Evolutionary conservation across 2,329 filamentous ascomycete genomes (phyloP).

Genomic region (Westerdykella ornata): DNA sequence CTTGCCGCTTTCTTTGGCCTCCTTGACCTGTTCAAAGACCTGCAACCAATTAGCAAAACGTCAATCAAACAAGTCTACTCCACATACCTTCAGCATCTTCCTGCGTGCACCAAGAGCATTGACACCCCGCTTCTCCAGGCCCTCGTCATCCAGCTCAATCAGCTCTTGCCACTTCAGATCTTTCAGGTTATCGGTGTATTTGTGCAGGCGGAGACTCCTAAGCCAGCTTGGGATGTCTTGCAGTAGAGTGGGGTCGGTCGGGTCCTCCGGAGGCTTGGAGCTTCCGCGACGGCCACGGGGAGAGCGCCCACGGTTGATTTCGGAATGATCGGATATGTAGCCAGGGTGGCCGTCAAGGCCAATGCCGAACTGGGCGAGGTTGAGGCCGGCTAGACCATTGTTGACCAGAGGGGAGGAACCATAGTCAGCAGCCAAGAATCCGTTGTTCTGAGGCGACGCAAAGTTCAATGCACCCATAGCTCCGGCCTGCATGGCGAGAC

Average conservation of each 20-base stretch:
- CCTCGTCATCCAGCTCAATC: slow-evolving; percentile 85
- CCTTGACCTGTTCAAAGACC: slow-evolving; percentile 93
- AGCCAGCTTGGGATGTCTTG: slow-evolving; percentile 97
- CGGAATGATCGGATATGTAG: slow-evolving; percentile 89
- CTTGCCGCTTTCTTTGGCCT: slow-evolving; percentile 44
- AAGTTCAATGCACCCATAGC: slow-evolving; percentile 63
- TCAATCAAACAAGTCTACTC: neutral
- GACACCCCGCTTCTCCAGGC: slow-evolving; percentile 84
- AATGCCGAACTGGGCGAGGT: slow-evolving; percentile 62
- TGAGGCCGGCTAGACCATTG: slow-evolving; percentile 64
- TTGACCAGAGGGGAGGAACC: slow-evolving; percentile 62
- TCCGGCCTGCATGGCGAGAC: slow-evolving; percentile 65
- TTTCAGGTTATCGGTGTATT: slow-evolving; percentile 97
- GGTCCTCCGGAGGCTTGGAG: slow-evolving; percentile 96
- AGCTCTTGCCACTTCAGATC: slow-evolving; percentile 95
- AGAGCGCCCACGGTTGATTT: slow-evolving; percentile 82
- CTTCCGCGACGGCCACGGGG: slow-evolving; percentile 87
- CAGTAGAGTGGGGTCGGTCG: slow-evolving; percentile 80
- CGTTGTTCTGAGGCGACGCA: slow-evolving; percentile 86
- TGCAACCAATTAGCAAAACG: slow-evolving; percentile 36
- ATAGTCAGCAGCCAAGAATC: slow-evolving; percentile 86
- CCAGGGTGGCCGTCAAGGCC: slow-evolving; percentile 50
- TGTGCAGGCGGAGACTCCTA: slow-evolving; percentile 87
- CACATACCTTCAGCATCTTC: slow-evolving; percentile 88
- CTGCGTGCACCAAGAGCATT: slow-evolving; percentile 89